Evolutionary conservation across 129 eudicot species (phyloP), one percentile per base, ranked within the genome.

Genomic region (Lonicera japonica): DNA sequence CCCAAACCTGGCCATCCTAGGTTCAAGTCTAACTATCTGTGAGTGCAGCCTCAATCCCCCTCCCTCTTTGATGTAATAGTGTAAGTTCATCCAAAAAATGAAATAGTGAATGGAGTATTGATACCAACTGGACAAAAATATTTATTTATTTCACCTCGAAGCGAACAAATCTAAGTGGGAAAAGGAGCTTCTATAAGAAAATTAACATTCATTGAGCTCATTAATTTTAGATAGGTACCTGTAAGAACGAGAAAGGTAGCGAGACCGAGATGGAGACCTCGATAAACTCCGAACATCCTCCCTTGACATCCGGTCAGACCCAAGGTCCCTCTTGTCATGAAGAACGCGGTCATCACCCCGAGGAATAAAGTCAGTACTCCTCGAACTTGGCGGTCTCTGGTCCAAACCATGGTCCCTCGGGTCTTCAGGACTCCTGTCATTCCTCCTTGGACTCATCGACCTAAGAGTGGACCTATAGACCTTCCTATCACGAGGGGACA

Each of bases 401-500:
- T 72, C 81, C 54, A 76, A 73, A 73, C 46, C 67, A 65, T 40
- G 54, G 8, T 21, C 29, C 60, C 8, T 34, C n/a, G 36, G 36
- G 6, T 68, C 73, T 43, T 11, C 5, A 7, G 68, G 62, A 25
- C 69, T 68, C 71, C 59, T 51, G 12, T 75, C 80, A 40, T 79
- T 74, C 52, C 68, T 70, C 52, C 11, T 59, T 0, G 80, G 77
- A 79, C 80, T 79, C 61, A 24, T 6, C 56, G 76, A 71, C 41
- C 46, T 36, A 63, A 48, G 68, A 40, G 24, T 58, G 18, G 80
- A 56, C 39, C 60, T 74, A 14, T 67, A 25, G 58, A 66, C 55
- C 64, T 52, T 57, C 56, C 17, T 70, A 25, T 66, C 79, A 64
- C 57, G 74, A 61, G 84, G 84, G 23, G 84, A 74, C 21, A 20